Evolutionary conservation across 1,284 basidiomycete genomes (phyloP).

Genomic region (Ustilago trichophora): DNA sequence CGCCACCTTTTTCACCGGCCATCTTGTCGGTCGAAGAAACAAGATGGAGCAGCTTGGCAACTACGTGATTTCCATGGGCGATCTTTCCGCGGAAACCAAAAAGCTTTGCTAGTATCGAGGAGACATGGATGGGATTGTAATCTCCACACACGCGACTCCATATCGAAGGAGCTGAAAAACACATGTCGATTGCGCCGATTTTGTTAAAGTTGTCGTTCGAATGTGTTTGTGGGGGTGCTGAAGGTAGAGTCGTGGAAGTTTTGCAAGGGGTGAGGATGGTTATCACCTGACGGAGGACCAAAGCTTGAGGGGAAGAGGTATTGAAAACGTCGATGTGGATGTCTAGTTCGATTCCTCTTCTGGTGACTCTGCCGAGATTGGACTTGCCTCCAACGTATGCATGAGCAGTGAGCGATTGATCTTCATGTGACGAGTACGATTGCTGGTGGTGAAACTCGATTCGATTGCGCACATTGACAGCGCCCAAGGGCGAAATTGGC

Average conservation of each 20-base stretch:
- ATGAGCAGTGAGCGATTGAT: slow-evolving; percentile 6
- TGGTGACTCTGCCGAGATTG: slow-evolving; percentile 7
- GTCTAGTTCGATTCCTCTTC: slow-evolving; percentile 28
- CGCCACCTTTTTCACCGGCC: no score
- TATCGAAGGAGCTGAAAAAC: not conserved
- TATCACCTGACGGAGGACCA: slow-evolving; percentile 21
- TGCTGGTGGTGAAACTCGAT: slow-evolving; percentile 12
- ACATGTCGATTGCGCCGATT: slow-evolving; percentile 2
- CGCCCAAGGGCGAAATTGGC: slow-evolving; percentile 23
- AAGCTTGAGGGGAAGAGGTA: not conserved
- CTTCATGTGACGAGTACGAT: no score
- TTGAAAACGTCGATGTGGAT: slow-evolving; percentile 18
- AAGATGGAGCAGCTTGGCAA: slow-evolving; percentile 3
- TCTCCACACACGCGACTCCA: slow-evolving; percentile 25
- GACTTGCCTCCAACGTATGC: slow-evolving; percentile 15
- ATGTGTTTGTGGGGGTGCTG: not conserved
- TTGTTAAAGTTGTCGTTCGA: not conserved
- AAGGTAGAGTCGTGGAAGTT: not conserved
- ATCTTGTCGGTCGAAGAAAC: not conserved
- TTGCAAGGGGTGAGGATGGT: slow-evolving; percentile 21
- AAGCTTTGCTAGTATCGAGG: slow-evolving; percentile 12
- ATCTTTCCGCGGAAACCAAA: slow-evolving; percentile 25
- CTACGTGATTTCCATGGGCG: slow-evolving; percentile 30
- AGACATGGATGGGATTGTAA: slow-evolving; percentile 32
- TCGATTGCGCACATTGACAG: slow-evolving; percentile 30